phyloP scores from a whole-genome alignment of 768 basidiomycete genomes.

The Mycena chlorophos region DNA sequence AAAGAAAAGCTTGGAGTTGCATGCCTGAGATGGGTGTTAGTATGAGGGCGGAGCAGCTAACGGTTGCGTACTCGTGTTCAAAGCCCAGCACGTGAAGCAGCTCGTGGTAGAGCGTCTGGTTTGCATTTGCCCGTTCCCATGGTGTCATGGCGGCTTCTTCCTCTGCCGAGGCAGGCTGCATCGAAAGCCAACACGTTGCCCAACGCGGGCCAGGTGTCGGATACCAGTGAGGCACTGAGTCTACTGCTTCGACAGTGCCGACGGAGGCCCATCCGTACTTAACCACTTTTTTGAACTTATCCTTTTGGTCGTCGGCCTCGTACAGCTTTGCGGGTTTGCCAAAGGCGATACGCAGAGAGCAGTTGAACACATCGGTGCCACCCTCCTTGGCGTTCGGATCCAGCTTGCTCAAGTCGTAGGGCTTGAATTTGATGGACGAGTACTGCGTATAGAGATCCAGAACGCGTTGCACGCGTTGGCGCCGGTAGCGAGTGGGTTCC shows the following conservation, averaged over 20 bases:
- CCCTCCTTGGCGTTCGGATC: background rate
- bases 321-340: background rate
- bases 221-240: too few relatives aligned
- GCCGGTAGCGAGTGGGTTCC: too few relatives aligned
- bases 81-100: background rate
- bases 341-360: background rate
- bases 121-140: background rate
- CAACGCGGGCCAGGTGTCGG: too few relatives aligned
- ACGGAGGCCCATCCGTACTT: background rate
- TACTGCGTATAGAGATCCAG: background rate
- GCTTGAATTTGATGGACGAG: background rate
- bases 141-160: background rate
- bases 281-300: background rate
- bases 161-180: background rate
- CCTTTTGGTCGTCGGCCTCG: background rate
- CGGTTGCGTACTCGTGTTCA: background rate
- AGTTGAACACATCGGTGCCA: background rate
- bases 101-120: background rate
- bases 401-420: background rate
- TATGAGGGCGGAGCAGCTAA: background rate
- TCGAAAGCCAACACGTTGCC: too few relatives aligned
- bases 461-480: background rate
- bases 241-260: background rate
- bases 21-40: background rate
- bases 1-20: background rate